Base-by-base conservation (phyloP, 768 basidiomycete genomes). In the Boletales sp. region DNA sequence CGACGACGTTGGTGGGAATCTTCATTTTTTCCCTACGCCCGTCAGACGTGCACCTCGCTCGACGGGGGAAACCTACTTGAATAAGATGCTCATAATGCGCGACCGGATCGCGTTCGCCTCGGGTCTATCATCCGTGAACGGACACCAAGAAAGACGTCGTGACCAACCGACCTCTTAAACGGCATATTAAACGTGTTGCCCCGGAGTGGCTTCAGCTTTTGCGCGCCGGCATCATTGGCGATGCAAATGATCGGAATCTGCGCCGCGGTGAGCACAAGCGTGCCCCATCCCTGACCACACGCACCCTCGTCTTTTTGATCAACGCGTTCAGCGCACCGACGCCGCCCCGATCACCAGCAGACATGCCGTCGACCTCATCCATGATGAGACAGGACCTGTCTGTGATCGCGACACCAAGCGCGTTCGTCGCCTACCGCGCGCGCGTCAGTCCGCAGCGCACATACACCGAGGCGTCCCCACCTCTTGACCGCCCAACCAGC, bases 311-410 rank as follows among this genome's bases (percentile, higher is more conserved):
- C 75, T 95, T 97, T 72, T 87, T 93, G 59, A 99, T 95, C 53
- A 99, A 63, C 0, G 84, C 84, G 50, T 92, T 92, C 57, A 99
- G 65, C 7, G 97, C 97, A 19, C 92, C 95, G 2, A 98, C 90
- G 48, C 97, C 97, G 14, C 97, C 97, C 40, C 97, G 79, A 68
- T 99, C 97, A 15, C 97, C 97, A 4, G 90, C 90, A 6, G 93
- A 95, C 94, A 98, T 99, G 2, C 97, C 97, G 57, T 99, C 97
- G 3, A 98, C 95, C 66, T 99, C 97, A 61, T 99, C 97, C 95
- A 99, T 97, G 64, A 99, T 98, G 40, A 99, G 73, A 56, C 93
- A 91, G 0, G 88, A 81, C 64, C 76, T 82, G 58, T 88, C 81
- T 0, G 88, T 93, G 55, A 97, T 83, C 14, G 73, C 63, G 2